A percentile compares a stretch with the other conserved stretches of the same genome.
Evolutionary conservation across 208 protist genomes (phyloP).

Genomic region (Leishmania turanica): DNA sequence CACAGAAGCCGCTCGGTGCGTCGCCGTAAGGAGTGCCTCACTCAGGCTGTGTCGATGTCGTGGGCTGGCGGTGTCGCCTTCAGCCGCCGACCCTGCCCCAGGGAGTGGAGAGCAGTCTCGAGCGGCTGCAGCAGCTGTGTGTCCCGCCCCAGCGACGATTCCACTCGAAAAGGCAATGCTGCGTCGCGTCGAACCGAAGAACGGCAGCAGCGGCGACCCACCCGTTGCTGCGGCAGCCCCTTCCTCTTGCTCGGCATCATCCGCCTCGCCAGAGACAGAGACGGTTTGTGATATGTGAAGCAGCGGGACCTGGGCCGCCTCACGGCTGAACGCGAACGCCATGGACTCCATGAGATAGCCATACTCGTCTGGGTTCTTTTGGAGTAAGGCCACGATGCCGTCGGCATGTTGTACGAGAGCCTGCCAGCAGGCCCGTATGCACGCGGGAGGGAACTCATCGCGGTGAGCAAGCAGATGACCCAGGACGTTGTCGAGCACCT

Average conservation of each 20-base stretch:
- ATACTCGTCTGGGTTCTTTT: slow-evolving; percentile 53
- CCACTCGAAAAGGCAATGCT: neutral
- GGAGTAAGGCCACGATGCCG: slow-evolving; percentile 59
- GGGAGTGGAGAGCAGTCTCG: neutral
- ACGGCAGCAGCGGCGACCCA: too few relatives aligned
- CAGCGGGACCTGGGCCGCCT: slow-evolving; percentile 50
- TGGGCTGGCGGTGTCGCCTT: neutral
- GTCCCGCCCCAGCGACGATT: neutral
- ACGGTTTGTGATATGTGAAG: slow-evolving; percentile 44
- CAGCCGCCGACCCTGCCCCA: neutral
- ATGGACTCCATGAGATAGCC: slow-evolving; percentile 62
- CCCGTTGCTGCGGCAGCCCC: neutral
- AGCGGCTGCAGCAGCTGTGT: neutral
- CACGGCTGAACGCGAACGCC: slow-evolving; percentile 50
- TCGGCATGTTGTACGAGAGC: slow-evolving; percentile 41
- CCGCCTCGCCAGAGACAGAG: neutral
- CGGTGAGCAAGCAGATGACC: slow-evolving; percentile 54
- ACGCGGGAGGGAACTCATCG: slow-evolving; percentile 39
- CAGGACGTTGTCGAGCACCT: slow-evolving; percentile 56
- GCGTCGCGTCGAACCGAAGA: neutral
- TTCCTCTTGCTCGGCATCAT: neutral
- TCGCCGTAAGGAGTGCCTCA: slow-evolving; percentile 22
- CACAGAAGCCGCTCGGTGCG: slow-evolving; percentile 5
- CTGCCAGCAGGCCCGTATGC: slow-evolving; percentile 58
- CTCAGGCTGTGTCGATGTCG: slow-evolving; percentile 29